Conservation (phyloP, 1,139 yeast species). For the Suhomyces bribrorum region DNA sequence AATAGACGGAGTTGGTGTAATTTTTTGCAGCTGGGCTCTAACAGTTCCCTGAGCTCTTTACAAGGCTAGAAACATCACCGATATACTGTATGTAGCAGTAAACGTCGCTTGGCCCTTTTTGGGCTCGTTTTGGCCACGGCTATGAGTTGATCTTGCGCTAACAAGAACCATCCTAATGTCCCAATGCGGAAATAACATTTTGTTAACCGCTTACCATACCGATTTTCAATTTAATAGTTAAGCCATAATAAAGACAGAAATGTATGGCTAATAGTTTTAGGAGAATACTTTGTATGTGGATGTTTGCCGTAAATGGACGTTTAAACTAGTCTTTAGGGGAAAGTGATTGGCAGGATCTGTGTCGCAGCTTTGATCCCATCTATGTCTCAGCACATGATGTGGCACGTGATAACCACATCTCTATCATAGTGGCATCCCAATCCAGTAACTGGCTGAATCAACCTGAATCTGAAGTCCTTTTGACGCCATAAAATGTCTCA, state of each 20-base stretch:
- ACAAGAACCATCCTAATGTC: not conserved
- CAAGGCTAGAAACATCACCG: too few relatives aligned
- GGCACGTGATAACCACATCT: conserved; percentile 2
- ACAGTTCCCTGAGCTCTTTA: too few relatives aligned
- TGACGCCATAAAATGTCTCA: conserved; percentile 6
- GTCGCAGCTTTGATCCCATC: not conserved
- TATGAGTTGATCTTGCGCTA: too few relatives aligned
- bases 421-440: conserved; percentile 4
- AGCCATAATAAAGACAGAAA: not conserved
- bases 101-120: not conserved
- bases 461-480: not conserved
- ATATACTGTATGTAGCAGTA: too few relatives aligned
- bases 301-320: not conserved
- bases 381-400: not conserved
- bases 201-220: not conserved
- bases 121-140: not conserved
- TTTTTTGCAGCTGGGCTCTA: too few relatives aligned
- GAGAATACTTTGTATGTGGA: not conserved
- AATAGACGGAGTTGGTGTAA: too few relatives aligned
- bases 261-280: not conserved
- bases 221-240: not conserved
- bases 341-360: not conserved
- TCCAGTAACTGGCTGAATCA: not conserved
- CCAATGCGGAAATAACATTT: not conserved
- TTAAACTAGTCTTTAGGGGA: not conserved